Evolutionary conservation across 1,284 basidiomycete species (phyloP).

Genomic region (Fistulina hepatica): DNA sequence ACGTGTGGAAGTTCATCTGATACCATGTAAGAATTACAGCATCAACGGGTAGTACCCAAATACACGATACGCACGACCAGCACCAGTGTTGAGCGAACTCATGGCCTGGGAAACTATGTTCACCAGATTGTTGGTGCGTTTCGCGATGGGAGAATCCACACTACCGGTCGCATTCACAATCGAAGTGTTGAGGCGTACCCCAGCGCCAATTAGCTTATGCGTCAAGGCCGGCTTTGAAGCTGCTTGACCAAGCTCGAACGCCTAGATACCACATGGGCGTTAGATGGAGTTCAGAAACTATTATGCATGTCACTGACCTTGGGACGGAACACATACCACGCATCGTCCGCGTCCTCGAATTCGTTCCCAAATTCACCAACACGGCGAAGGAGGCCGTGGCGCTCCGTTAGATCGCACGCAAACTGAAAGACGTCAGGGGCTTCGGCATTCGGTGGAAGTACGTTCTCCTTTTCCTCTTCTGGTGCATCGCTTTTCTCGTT

Average conservation of each 20-base stretch:
- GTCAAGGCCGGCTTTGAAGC: no score
- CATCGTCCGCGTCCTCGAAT: constrained; percentile 65
- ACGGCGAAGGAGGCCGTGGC: constrained; percentile 61
- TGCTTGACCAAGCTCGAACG: no score
- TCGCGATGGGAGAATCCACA: constrained; percentile 30
- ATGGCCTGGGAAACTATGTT: constrained; percentile 67
- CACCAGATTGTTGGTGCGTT: constrained; percentile 56
- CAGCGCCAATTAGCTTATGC: no score
- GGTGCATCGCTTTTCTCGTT: constrained; percentile 72
- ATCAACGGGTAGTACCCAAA: no score
- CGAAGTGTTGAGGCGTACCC: no score
- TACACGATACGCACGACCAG: no score
- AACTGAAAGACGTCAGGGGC: no score
- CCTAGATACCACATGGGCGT: no score
- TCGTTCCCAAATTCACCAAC: constrained; percentile 74
- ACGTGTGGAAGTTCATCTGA: constrained; percentile 57
- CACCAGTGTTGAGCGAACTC: constrained; percentile 33
- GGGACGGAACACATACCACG: constrained; percentile 69
- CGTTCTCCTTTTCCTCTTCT: constrained; percentile 69
- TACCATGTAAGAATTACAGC: no score
- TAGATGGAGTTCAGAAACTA: no score
- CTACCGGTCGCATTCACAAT: constrained; percentile 20
- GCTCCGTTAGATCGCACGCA: constrained; percentile 68
- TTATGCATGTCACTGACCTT: constrained; percentile 48
- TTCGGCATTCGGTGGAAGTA: no score